Evolutionary conservation across 1,284 basidiomycete species (phyloP), one percentile per base, ranked within the genome.

Genomic region (Sanghuangporus weigelae): DNA sequence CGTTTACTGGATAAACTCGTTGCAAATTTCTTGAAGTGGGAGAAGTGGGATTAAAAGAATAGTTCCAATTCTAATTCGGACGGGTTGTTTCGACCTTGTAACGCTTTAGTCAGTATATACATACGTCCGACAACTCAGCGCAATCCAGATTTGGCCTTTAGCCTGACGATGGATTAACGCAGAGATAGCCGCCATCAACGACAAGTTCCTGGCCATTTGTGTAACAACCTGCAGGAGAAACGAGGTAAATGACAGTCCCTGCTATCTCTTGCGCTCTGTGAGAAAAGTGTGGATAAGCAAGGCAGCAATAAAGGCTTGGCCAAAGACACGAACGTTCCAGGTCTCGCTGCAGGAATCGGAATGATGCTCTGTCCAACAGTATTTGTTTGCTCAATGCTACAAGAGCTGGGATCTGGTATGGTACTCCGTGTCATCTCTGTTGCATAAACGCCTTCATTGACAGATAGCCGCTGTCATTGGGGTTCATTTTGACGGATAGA

Each of bases 121-220:
- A 19, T 19, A 16, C 16, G 16, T 19, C 21, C 44, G 16, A n/a
- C 44, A 19, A 16, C 16, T 16, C 21, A 7, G 44, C 21, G 44
- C 16, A 7, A 4, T 7, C 44, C 16, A 46, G 16, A 3, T 16
- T 21, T 19, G n/a, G 21, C 44, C 44, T 19, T 21, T 19, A 46
- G 21, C 44, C 44, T 19, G 44, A 46, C 7, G 80, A 78, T 44
- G 90, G 90, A 69, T 92, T 92, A 36, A 90, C 87, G n/a, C 84
- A 80, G 3, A 84, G 67, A 71, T 82, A 89, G 1, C 90, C 88
- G 36, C 90, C 90, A 69, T 92, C 90, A 42, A 92, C 81, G 19
- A 84, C 74, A 50, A 92, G 79, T 68, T 91, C 86, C 69, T 90
- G 87, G 8, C 90, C 90, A 67, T 87, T 89, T 64, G 81, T 84